phyloP scores from a whole-genome alignment of 169 alveolate genomes.

The Cytauxzoon felis region DNA sequence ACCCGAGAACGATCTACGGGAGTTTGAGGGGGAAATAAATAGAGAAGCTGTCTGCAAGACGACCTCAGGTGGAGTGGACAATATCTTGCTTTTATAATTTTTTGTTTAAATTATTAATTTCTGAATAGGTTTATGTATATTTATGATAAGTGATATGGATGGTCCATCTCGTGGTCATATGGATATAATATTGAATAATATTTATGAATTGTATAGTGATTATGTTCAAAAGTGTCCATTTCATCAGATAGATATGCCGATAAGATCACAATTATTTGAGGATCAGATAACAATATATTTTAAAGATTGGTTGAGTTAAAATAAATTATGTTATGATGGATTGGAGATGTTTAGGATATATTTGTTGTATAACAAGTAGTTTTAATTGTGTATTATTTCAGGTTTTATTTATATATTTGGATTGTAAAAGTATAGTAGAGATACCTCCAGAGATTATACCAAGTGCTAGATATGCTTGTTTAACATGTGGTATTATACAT shows the following conservation, averaged over 20 bases:
- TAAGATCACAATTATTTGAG: conserved; percentile 67
- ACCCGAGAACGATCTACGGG: too few relatives aligned
- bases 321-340: conserved; percentile 17
- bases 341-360: conserved; percentile 55
- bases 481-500: conserved; percentile 39
- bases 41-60: too few relatives aligned
- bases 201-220: conserved; percentile 88
- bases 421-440: conserved; percentile 13
- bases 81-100: background rate
- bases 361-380: conserved; percentile 42
- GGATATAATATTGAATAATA: conserved; percentile 70
- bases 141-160: conserved; percentile 35
- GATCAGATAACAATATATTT: conserved; percentile 41
- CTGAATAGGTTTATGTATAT: conserved; percentile 22
- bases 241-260: conserved; percentile 90
- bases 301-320: conserved; percentile 6
- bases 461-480: conserved; percentile 41
- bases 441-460: conserved; percentile 42
- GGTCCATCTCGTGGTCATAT: conserved; percentile 66
- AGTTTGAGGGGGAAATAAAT: too few relatives aligned
- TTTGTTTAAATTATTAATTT: background rate
- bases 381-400: conserved; percentile 57
- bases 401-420: conserved; percentile 30
- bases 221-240: conserved; percentile 90
- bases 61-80: too few relatives aligned